Evolutionary conservation across 2,329 filamentous ascomycete genomes (phyloP), one percentile per base, ranked within the genome.

Genomic region (Nigrospora oryzae): DNA sequence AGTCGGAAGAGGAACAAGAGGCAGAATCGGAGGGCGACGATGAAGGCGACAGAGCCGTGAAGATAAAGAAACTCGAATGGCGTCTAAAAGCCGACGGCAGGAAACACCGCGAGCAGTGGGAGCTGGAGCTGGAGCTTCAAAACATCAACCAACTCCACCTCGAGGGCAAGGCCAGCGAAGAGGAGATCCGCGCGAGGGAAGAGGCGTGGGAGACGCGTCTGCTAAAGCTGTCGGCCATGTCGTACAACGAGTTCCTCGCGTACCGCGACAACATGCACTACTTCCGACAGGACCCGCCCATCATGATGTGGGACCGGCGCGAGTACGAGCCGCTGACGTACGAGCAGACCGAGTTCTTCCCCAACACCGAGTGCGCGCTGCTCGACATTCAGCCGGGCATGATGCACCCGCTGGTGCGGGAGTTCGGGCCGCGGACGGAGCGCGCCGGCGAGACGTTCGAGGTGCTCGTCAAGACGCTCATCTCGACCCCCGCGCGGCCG

Each of bases 301-400:
- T 73, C 1, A 61, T 91, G 4, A 55, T 70, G 23, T 90, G 83
- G 79, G 88, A 95, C 61, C 72, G 75, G 2, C 80, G 89, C 14
- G 65, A 69, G 2, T 81, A 79, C 55, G 87, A 95, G 55, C 85
- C 88, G 0, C 68, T 95, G 14, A 62, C 68, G 19, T 74, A 78
- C 3, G 48, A 68, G 5, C 42, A 63, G 0, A 56, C 73, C 1
- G 89, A 95, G 51, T 83, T 88, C 55, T 87, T 73, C 59, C 88
- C 87, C 1, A 68, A 73, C 19, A 62, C 70, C 10, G 65, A 70
- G 7, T 68, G 79, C 45, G 64, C 69, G 11, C 74, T 91, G 4
- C 59, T 89, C 14, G 85, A 89, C 59, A 68, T 88, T 47, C 76
- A 82, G 51, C 85, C 86, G 4, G 73, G 74, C 51, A 58, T 68